These are phyloP conservation scores for Solanum chmielewskii DNA, from an alignment of 257 asterid genomes.

Conservation along the genomic window DNA sequence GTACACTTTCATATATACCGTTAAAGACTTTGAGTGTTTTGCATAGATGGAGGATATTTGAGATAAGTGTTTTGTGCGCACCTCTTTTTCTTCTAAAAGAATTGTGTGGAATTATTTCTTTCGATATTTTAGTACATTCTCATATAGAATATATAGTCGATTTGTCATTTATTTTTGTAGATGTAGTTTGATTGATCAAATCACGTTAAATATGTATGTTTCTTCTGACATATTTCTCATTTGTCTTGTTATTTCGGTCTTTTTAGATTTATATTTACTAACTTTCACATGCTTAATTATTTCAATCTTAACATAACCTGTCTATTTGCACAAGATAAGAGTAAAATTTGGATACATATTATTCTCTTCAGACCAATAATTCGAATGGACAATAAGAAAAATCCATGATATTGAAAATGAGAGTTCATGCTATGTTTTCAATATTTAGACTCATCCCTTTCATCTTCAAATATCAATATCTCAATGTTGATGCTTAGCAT, in stretches of 20 bases:
- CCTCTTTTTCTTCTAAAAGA: not conserved
- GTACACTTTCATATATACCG: too few relatives aligned
- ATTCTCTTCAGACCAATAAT: too few relatives aligned
- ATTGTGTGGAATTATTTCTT: not conserved
- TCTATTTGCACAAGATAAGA: accelerated
- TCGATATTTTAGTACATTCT: not conserved
- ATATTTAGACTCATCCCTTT: not conserved
- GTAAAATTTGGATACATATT: not conserved
- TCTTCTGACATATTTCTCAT: too few relatives aligned
- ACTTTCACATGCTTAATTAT: not conserved
- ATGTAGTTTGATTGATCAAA: too few relatives aligned
- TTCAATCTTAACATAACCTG: not conserved
- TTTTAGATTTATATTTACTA: not conserved
- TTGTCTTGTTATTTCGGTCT: not conserved
- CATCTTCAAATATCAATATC: not conserved
- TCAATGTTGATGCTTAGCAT: not conserved
- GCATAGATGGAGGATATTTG: not conserved
- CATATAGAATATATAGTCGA: too few relatives aligned
- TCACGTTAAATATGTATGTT: too few relatives aligned
- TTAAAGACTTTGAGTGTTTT: not conserved
- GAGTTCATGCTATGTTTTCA: not conserved
- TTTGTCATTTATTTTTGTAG: not conserved
- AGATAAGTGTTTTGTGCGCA: not conserved
- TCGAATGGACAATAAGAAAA: not conserved
- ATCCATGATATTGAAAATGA: not conserved